These are phyloP conservation scores for Schwanniomyces pseudopolymorphus DNA, from an alignment of 805 yeast genomes.

Conservation along the genomic window DNA sequence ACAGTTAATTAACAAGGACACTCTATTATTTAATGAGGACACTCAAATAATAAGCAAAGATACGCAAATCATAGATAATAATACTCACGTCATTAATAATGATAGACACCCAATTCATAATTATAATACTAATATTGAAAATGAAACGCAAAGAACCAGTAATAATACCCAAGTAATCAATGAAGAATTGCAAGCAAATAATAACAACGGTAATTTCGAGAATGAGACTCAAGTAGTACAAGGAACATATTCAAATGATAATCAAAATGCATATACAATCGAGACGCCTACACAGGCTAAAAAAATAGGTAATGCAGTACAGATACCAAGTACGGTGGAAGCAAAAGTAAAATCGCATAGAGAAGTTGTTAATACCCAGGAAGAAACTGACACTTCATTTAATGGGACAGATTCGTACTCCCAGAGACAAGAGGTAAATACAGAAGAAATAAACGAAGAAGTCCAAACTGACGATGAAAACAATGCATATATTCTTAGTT, in stretches of 20 bases:
- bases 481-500: constrained; percentile 1
- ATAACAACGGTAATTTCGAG: background rate
- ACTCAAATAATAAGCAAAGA: constrained; percentile 5
- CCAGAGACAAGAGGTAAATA: constrained; percentile 14
- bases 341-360: constrained; percentile 17
- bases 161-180: constrained; percentile 12
- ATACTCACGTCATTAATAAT: constrained; percentile 14
- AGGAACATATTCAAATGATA: background rate
- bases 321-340: constrained; percentile 22
- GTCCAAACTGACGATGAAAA: constrained; percentile 17
- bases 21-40: background rate
- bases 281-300: background rate
- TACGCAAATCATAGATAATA: constrained; percentile 11
- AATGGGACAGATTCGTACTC: constrained; percentile 13
- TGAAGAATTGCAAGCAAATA: background rate
- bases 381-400: constrained; percentile 8
- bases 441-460: constrained; percentile 9
- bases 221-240: background rate
- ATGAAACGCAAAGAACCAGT: background rate
- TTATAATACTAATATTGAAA: background rate
- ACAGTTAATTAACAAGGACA: constrained; percentile 5
- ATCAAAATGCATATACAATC: background rate
- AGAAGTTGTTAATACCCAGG: constrained; percentile 33
- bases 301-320: constrained; percentile 8
- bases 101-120: constrained; percentile 11